Conservation (phyloP, 2,329 filamentous ascomycete species). For the Phyllosticta citrichinensis region DNA sequence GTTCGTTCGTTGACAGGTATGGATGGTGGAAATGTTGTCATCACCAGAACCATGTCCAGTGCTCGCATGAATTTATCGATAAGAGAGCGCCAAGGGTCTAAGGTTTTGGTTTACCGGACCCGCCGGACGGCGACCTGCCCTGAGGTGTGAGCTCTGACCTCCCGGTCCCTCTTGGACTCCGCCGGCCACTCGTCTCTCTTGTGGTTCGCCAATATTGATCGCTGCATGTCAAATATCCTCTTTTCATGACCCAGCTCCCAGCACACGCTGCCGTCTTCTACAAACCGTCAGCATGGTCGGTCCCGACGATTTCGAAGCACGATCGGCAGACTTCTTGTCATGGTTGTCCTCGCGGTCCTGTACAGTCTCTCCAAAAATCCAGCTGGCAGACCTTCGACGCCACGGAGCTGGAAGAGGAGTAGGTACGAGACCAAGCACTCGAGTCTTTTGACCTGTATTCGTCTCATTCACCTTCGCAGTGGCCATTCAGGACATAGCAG, state of each 20-base stretch:
- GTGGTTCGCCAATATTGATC: neutral
- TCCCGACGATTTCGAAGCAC: conserved; percentile 27
- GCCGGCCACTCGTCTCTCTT: neutral
- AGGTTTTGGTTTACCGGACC: too few relatives aligned
- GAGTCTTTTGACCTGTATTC: neutral
- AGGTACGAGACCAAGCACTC: conserved; percentile 37
- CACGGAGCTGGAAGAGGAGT: conserved; percentile 51
- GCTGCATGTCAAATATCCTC: neutral
- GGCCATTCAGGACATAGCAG: conserved; percentile 56
- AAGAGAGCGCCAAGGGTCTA: neutral
- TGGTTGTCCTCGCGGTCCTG: conserved; percentile 49
- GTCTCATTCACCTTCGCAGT: conserved; percentile 40
- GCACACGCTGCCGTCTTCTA: neutral
- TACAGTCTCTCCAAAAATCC: conserved; percentile 47
- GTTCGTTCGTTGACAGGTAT: neutral
- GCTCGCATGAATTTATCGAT: neutral
- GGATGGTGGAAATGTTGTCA: neutral
- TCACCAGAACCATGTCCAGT: too few relatives aligned
- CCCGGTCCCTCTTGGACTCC: neutral
- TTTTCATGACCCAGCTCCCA: neutral
- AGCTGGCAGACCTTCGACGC: conserved; percentile 47
- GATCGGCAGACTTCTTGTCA: conserved; percentile 42
- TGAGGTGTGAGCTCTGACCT: neutral
- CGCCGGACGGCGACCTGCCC: too few relatives aligned
- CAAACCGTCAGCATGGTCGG: neutral